Evolutionary conservation across 108 stramenopile species (phyloP).

Genomic region (Chaetoceros tenuissimus): DNA sequence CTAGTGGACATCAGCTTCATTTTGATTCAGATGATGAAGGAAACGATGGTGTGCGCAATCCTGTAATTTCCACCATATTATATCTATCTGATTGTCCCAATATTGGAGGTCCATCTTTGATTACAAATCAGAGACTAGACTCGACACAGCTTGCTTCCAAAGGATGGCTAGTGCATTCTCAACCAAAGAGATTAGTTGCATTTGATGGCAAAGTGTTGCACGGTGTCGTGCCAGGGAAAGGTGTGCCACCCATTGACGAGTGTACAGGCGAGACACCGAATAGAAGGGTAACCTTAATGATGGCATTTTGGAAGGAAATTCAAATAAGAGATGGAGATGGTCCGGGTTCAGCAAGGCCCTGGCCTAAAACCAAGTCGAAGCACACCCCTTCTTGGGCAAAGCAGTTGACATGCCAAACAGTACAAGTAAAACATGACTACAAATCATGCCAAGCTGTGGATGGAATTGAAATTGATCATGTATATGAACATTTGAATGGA

Average conservation of each 20-base stretch:
- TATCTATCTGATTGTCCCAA: constrained; percentile 33
- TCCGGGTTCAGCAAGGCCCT: constrained; percentile 39
- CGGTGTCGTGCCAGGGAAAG: constrained; percentile 85
- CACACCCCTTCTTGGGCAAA: constrained; percentile 15
- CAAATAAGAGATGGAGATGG: constrained; percentile 30
- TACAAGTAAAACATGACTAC: neutral
- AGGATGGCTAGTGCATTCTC: constrained; percentile 66
- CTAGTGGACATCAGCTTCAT: constrained; percentile 87
- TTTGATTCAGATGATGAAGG: constrained; percentile 89
- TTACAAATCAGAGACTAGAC: constrained; percentile 61
- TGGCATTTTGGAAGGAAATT: constrained; percentile 85
- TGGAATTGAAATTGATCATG: constrained; percentile 31
- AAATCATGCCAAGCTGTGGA: constrained; percentile 6
- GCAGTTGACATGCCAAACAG: constrained; percentile 2
- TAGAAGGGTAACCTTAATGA: constrained; percentile 81
- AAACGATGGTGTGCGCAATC: constrained; percentile 62
- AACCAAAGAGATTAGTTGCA: constrained; percentile 50
- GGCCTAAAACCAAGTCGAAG: neutral
- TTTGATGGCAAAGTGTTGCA: constrained; percentile 82
- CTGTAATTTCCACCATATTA: constrained; percentile 64
- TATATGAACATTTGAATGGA: constrained; percentile 64
- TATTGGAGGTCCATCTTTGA: constrained; percentile 70
- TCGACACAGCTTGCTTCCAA: constrained; percentile 37
- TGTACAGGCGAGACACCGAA: constrained; percentile 7
- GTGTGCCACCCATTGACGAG: constrained; percentile 9